phyloP scores from a whole-genome alignment of 345 rosid genomes.

The Arabidopsis arenosa region DNA sequence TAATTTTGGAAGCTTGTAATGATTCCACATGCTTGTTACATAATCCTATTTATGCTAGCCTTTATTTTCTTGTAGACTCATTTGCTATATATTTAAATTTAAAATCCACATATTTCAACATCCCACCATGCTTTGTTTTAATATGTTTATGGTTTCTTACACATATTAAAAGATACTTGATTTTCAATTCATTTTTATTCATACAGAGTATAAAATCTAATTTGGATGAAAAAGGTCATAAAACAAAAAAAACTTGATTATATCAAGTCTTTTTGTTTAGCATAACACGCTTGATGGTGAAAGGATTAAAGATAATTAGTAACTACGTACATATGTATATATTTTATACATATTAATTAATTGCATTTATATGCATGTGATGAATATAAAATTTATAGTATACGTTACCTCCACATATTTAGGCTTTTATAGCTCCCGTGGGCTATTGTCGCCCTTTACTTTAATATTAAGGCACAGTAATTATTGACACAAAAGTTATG shows the following conservation, averaged over 20 bases:
- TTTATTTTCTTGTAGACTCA: constrained; percentile 16
- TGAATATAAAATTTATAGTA: neutral
- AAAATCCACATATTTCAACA: neutral
- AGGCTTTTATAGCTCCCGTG: constrained; percentile 40
- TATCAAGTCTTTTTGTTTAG: neutral
- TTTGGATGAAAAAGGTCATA: neutral
- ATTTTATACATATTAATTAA: neutral
- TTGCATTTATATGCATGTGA: constrained; percentile 27
- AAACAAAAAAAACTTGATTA: too few species aligned
- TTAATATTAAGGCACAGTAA: constrained; percentile 39
- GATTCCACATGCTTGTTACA: constrained; percentile 45
- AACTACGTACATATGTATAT: neutral
- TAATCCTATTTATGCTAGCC: constrained; percentile 13
- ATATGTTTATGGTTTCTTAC: neutral
- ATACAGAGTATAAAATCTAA: neutral
- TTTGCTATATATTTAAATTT: neutral
- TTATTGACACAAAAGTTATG: constrained; percentile 35
- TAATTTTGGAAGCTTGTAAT: constrained; percentile 43
- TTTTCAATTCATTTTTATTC: neutral
- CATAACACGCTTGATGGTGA: neutral
- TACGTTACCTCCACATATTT: constrained; percentile 33
- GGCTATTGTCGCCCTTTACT: constrained; percentile 37
- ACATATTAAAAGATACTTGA: neutral
- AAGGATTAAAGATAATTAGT: too few species aligned
- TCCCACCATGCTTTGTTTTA: neutral